Evolutionary conservation across 768 basidiomycete species (phyloP).

Genomic region (Russula vinacea): DNA sequence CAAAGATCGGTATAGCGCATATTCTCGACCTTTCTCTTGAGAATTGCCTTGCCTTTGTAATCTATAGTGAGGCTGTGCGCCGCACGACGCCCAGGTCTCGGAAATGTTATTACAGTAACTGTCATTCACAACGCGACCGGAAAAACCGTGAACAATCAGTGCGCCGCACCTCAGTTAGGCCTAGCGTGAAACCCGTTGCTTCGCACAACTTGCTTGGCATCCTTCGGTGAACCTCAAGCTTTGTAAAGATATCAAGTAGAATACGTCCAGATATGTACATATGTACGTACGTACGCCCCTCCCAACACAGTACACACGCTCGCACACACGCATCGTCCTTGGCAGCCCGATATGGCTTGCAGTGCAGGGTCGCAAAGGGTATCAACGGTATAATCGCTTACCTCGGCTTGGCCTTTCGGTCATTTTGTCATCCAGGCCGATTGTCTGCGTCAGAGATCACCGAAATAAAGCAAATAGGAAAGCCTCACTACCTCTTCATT

Average conservation of each 20-base stretch:
- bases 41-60: not conserved
- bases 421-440: not conserved
- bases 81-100: not conserved
- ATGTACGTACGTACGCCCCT: not conserved
- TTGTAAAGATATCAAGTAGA: not conserved
- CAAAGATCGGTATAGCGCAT: not conserved
- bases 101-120: not conserved
- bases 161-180: not conserved
- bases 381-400: not conserved
- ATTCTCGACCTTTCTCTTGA: not conserved
- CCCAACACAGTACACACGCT: not conserved
- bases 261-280: not conserved
- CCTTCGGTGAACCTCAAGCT: not conserved
- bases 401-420: not conserved
- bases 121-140: not conserved
- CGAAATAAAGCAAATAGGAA: not conserved
- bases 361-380: not conserved
- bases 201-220: no score
- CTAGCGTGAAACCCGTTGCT: not conserved
- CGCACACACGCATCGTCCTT: not conserved
- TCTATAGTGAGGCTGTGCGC: slow-evolving; percentile 12
- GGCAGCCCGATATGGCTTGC: not conserved
- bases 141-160: not conserved
- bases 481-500: not conserved
- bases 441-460: slow-evolving; percentile 1